These are phyloP conservation scores for Petunia axillaris DNA, from an alignment of 257 asterid species.

Conservation along the genomic window DNA sequence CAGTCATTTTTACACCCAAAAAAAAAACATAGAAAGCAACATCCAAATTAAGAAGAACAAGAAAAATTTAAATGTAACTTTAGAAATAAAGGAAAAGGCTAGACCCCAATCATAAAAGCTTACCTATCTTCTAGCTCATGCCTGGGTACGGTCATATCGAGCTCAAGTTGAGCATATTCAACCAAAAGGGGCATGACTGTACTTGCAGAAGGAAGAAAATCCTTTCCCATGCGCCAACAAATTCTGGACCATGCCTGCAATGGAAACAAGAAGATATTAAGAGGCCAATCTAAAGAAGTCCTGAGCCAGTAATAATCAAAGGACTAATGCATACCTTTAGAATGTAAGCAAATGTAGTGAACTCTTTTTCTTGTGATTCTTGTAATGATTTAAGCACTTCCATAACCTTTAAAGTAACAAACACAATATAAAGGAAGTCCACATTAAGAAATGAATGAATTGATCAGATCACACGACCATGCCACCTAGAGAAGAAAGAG, in stretches of 20 bases:
- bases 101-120: neutral
- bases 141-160: slow-evolving; percentile 85
- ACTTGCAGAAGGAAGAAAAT: slow-evolving; percentile 86
- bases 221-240: slow-evolving; percentile 92
- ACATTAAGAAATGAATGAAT: too few relatives aligned
- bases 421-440: too few relatives aligned
- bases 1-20: too few relatives aligned
- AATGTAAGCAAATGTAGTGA: slow-evolving; percentile 89
- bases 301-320: neutral
- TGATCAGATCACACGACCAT: too few relatives aligned
- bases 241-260: slow-evolving; percentile 90
- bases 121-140: slow-evolving; percentile 66
- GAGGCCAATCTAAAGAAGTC: too few relatives aligned
- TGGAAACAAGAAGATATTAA: too few relatives aligned
- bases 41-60: too few relatives aligned
- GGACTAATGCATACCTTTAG: slow-evolving; percentile 57
- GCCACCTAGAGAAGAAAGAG: too few relatives aligned
- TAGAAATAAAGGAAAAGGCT: neutral
- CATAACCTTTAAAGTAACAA: slow-evolving; percentile 28
- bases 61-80: too few relatives aligned
- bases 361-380: slow-evolving; percentile 63
- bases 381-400: too few relatives aligned
- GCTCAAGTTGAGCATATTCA: slow-evolving; percentile 87
- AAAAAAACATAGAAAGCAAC: too few relatives aligned
- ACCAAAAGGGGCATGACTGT: slow-evolving; percentile 92